These are phyloP conservation scores for Saccharomycopsis javanensis DNA, from an alignment of 805 yeast genomes.

Conservation along the genomic window DNA sequence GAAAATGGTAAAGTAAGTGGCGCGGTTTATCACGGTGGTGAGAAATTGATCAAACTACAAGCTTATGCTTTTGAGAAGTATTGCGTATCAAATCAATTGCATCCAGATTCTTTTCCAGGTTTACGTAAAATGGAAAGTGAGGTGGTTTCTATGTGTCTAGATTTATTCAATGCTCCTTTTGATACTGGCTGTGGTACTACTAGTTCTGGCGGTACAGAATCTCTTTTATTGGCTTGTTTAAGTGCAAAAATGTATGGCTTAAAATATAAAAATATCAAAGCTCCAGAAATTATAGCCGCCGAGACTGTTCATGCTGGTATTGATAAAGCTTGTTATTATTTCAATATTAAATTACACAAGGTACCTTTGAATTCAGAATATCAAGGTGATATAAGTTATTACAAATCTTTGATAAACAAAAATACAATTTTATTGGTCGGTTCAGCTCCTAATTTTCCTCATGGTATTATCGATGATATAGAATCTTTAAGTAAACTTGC, in stretches of 20 bases:
- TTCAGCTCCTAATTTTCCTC: conserved; percentile 96
- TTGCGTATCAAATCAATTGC: conserved; percentile 87
- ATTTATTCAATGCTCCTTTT: conserved; percentile 71
- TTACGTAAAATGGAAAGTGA: conserved; percentile 95
- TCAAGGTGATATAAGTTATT: conserved; percentile 56
- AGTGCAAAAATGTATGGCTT: conserved; percentile 77
- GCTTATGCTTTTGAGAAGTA: conserved; percentile 64
- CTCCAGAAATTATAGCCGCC: conserved; percentile 87
- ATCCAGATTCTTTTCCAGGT: conserved; percentile 96
- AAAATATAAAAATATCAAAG: conserved; percentile 44
- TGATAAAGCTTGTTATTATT: conserved; percentile 86
- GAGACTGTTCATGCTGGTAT: conserved; percentile 89
- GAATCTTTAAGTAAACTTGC: conserved; percentile 60
- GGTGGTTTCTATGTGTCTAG: conserved; percentile 82
- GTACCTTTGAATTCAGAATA: conserved; percentile 69
- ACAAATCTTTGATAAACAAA: conserved; percentile 53
- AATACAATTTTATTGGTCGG: conserved; percentile 84
- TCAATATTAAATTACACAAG: conserved; percentile 74
- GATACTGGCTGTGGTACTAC: conserved; percentile 62
- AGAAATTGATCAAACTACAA: conserved; percentile 65
- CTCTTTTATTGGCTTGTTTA: conserved; percentile 73
- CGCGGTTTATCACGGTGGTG: conserved; percentile 94
- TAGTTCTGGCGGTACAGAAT: conserved; percentile 94
- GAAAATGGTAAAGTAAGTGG: conserved; percentile 81
- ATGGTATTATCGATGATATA: conserved; percentile 90